A percentile compares a stretch with the other conserved stretches of the same genome.
Conservation (phyloP, 23 red algal species). For the Agarophyton chilense region DNA sequence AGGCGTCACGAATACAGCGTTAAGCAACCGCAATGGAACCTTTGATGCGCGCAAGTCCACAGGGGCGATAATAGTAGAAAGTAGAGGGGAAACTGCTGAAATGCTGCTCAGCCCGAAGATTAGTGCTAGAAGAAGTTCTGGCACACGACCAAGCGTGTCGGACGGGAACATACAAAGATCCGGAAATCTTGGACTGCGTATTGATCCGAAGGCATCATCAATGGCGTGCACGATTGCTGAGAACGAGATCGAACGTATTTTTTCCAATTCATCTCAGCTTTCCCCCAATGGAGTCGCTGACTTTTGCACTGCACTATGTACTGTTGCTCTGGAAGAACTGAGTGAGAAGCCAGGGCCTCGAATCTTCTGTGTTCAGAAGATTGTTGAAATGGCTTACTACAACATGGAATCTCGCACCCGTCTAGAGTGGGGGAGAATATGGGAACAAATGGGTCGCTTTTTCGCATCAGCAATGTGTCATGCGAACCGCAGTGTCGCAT, state of each 20-base stretch:
- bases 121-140: not conserved
- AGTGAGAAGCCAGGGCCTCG: conserved; percentile 54
- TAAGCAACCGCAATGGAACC: not conserved
- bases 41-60: not conserved
- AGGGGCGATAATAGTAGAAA: not conserved
- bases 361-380: conserved; percentile 88
- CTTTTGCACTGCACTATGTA: conserved; percentile 76
- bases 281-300: conserved; percentile 73
- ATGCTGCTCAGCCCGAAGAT: not conserved
- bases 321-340: conserved; percentile 83
- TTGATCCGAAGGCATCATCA: conserved; percentile 68
- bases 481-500: conserved; percentile 55
- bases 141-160: conserved; percentile 7
- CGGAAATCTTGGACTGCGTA: not conserved
- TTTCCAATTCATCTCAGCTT: conserved; percentile 65
- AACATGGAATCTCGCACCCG: conserved; percentile 87
- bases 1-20: conserved; percentile 1
- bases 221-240: conserved; percentile 59
- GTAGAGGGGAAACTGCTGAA: not conserved
- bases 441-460: conserved; percentile 82
- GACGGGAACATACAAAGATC: not conserved
- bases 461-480: conserved; percentile 85
- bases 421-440: conserved; percentile 86
- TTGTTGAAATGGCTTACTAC: conserved; percentile 83
- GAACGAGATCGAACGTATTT: conserved; percentile 77